Evolutionary conservation across 2,329 filamentous ascomycete species (phyloP).

Genomic region (Stemphylium lycopersici): DNA sequence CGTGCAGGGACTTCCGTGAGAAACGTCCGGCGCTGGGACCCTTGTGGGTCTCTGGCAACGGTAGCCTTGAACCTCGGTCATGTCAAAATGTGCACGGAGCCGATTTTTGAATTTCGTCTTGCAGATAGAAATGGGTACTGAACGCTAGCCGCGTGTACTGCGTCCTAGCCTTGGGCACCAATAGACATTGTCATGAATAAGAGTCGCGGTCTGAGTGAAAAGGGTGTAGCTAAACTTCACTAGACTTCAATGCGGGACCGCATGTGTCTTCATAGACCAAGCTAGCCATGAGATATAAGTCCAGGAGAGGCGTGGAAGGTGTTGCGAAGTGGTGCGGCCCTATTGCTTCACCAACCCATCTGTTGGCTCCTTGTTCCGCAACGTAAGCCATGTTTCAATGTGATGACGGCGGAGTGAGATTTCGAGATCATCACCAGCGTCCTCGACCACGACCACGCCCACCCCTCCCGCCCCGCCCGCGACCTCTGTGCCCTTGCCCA

Average conservation of each 20-base stretch:
- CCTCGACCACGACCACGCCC: conserved; percentile 37
- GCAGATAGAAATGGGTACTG: conserved; percentile 11
- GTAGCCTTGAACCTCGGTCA: conserved; percentile 20
- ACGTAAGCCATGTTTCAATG: not conserved
- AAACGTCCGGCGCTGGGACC: conserved; percentile 16
- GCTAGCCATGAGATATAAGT: not conserved
- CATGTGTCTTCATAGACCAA: not conserved
- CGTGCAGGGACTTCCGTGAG: conserved; percentile 16
- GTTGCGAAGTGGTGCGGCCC: not conserved
- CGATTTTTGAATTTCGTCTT: conserved; percentile 7
- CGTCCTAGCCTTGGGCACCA: conserved; percentile 11
- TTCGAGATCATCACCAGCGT: conserved; percentile 27
- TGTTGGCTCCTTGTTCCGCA: not conserved
- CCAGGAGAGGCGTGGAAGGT: not conserved
- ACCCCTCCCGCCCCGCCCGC: conserved; percentile 20
- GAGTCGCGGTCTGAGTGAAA: not conserved
- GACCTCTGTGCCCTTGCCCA: conserved; percentile 25
- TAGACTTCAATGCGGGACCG: not conserved
- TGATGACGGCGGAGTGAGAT: not conserved
- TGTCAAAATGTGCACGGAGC: conserved; percentile 21
- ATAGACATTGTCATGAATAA: conserved; percentile 13
- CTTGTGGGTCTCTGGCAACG: conserved; percentile 21
- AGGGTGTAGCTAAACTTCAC: not conserved
- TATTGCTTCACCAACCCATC: not conserved
- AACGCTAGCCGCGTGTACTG: conserved; percentile 27